phyloP scores from a whole-genome alignment of 495 filamentous ascomycete species.

The Hypoxylon subgilvum region DNA sequence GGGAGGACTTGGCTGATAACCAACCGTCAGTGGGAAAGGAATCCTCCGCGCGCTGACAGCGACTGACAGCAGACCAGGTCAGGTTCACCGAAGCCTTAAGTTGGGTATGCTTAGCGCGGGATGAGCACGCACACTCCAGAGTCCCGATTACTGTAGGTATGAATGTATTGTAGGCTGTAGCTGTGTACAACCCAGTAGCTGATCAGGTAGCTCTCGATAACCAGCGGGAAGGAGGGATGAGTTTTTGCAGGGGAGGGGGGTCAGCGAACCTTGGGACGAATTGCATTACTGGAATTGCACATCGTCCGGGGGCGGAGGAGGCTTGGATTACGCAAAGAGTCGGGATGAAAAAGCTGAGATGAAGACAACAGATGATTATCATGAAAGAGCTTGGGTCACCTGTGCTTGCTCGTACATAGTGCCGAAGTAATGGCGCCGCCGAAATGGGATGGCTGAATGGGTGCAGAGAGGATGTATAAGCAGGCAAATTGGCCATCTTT shows the following conservation, averaged over 20 bases:
- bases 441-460: conserved; percentile 29
- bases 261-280: neutral
- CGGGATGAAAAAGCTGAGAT: conserved; percentile 13
- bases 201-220: conserved; percentile 13
- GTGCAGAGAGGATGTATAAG: conserved; percentile 23
- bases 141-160: no score
- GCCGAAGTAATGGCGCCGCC: conserved; percentile 38
- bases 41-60: conserved; percentile 25
- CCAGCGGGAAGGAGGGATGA: conserved; percentile 18
- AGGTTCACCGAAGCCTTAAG: conserved; percentile 22
- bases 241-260: conserved; percentile 8
- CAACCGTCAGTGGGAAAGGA: conserved; percentile 6
- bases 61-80: neutral
- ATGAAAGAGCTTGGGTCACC: conserved; percentile 27
- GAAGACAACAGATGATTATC: neutral
- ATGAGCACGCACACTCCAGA: conserved; percentile 17
- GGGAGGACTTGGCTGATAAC: conserved; percentile 15
- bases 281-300: conserved; percentile 1
- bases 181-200: no score
- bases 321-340: conserved; percentile 3
- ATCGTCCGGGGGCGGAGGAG: neutral
- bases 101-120: conserved; percentile 28
- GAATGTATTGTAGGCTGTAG: no score
- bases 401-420: neutral
- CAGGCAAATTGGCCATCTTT: conserved; percentile 36